Percentiles rank a stretch among this genome's conserved stretches.
phyloP scores from a whole-genome alignment of 257 asterid genomes.

The Fraxinus quadrangulata region DNA sequence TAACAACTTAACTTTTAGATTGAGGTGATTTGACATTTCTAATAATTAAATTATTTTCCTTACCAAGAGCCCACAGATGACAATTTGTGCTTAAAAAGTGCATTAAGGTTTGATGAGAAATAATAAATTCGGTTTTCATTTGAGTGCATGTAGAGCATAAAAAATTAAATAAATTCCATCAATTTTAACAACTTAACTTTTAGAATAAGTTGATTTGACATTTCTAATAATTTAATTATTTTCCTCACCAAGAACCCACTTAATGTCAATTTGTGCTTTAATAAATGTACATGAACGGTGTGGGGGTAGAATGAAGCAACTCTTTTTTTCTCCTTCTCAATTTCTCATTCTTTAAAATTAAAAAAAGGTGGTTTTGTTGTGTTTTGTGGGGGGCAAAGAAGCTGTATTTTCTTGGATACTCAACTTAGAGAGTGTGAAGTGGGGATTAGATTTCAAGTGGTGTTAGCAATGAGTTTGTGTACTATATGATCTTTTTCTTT shows the following conservation, averaged over 20 bases:
- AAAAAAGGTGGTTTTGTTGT: constrained; percentile 31
- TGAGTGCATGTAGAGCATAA: too few relatives aligned
- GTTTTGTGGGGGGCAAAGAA: constrained; percentile 43
- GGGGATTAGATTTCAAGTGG: constrained; percentile 31
- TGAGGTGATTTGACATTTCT: too few relatives aligned
- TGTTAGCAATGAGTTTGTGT: constrained; percentile 27
- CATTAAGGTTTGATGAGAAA: too few relatives aligned
- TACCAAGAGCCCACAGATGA: too few relatives aligned
- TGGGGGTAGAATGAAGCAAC: constrained; percentile 36
- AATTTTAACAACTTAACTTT: neutral
- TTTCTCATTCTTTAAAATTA: constrained; percentile 31
- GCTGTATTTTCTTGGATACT: constrained; percentile 45
- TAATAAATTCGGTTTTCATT: too few relatives aligned
- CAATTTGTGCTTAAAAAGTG: too few relatives aligned
- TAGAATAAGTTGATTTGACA: neutral
- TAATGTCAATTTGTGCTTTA: constrained; percentile 12
- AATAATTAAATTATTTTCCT: too few relatives aligned
- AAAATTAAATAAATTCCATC: neutral
- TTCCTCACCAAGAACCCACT: constrained; percentile 21
- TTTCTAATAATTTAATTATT: neutral
- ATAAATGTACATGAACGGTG: neutral
- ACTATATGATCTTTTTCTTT: constrained; percentile 1
- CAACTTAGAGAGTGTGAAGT: constrained; percentile 7
- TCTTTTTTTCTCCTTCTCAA: constrained; percentile 19
- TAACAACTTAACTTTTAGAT: too few relatives aligned